These are phyloP conservation scores for Fusarium kyushuense DNA, from an alignment of 2,329 filamentous ascomycete genomes.

Conservation along the genomic window DNA sequence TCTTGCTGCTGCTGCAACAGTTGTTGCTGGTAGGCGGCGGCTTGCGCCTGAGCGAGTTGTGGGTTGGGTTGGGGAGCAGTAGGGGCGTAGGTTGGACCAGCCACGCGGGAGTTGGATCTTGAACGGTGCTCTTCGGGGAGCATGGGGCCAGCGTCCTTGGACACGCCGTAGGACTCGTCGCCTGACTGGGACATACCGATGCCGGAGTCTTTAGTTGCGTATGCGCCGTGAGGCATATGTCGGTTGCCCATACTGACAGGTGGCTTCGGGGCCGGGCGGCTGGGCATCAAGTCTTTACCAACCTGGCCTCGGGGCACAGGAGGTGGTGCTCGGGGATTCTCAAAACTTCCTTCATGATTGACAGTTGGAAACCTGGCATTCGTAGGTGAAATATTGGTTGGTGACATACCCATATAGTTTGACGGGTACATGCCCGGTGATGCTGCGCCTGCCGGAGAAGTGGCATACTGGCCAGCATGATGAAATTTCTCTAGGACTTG, in stretches of 20 bases:
- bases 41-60: slow-evolving; percentile 54
- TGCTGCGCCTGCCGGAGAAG: slow-evolving; percentile 59
- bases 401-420: slow-evolving; percentile 69
- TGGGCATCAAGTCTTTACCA: slow-evolving; percentile 74
- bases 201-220: slow-evolving; percentile 70
- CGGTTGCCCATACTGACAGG: slow-evolving; percentile 73
- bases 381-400: slow-evolving; percentile 80
- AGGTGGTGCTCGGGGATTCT: slow-evolving; percentile 93
- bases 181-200: slow-evolving; percentile 70
- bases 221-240: slow-evolving; percentile 63
- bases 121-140: slow-evolving; percentile 76
- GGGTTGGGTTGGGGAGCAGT: slow-evolving; percentile 54
- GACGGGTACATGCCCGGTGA: slow-evolving; percentile 67
- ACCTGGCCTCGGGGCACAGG: slow-evolving; percentile 76
- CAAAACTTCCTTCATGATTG: slow-evolving; percentile 93
- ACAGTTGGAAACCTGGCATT: slow-evolving; percentile 87
- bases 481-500: slow-evolving; percentile 97
- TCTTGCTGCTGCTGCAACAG: slow-evolving; percentile 86
- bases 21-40: slow-evolving; percentile 70
- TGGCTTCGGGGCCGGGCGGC: slow-evolving; percentile 88
- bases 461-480: slow-evolving; percentile 73
- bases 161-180: slow-evolving; percentile 66
- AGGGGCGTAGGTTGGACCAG: slow-evolving; percentile 66
- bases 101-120: slow-evolving; percentile 74
- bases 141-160: slow-evolving; percentile 69